Base-by-base conservation (phyloP, 495 filamentous ascomycete species). In the Gamarada debralockiae region DNA sequence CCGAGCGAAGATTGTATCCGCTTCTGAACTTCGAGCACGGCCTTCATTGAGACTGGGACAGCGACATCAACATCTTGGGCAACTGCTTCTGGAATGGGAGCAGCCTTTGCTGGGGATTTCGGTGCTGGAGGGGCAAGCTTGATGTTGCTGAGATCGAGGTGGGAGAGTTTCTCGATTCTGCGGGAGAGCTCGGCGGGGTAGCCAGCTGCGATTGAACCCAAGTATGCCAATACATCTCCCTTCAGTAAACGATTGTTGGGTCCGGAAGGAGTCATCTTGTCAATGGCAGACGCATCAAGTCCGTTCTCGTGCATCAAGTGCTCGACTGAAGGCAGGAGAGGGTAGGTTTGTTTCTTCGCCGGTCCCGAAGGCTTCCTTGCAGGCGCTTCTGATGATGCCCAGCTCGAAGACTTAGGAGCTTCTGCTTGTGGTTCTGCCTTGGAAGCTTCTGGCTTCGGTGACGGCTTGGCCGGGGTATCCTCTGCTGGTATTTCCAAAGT, bases 71-170 rank as follows among this genome's bases (percentile, higher is more conserved):
- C 63, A 12, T 81, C 73, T 39, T 71, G 68, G 15, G 24, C 24
- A 20, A 76, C 63, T 52, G 77, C 67, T 43, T 65, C 58, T 18
- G 63, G 61, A 17, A 67, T 65, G 22, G 68, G 59, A n/a, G 70
- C 64, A 15, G 73, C 67, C 33, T 67, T 63, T 29, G 58, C 54
- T 1, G 57, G 42, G 31, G 75, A 74, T 39, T 70, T 68, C 36
- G 61, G 57, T 44, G 48, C 54, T 52, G 75, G 74, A n/a, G 78
- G 70, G 17, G 85, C 83, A 52, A 90, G 73, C 76, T 96, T 95
- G 74, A 97, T 90, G 70, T 97, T 95, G 72, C 87, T 93, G 49
- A 97, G 80, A 67, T 97, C 95, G 22, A 98, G 79, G 66, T 95
- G 89, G 34, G 73, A 69, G 27, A 91, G 82, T 65, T 93, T 86